Conservation (phyloP, 2,329 filamentous ascomycete genomes). For the Trichoderma lentiforme region DNA sequence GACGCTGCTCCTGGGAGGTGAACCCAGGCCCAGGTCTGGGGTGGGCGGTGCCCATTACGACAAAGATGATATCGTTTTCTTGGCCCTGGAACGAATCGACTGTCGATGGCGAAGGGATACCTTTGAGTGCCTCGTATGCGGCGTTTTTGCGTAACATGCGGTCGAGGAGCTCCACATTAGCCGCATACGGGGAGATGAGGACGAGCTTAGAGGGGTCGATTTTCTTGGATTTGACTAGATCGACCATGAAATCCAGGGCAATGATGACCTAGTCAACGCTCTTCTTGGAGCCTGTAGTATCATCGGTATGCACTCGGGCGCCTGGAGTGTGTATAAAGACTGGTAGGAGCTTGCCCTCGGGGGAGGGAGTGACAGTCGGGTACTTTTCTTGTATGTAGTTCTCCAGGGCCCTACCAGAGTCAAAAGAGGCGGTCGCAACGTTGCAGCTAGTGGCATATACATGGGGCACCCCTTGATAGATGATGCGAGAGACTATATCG, state of each 20-base stretch:
- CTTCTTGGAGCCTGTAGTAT: neutral
- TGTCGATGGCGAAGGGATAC: conserved; percentile 17
- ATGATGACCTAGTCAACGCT: conserved; percentile 22
- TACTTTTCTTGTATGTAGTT: neutral
- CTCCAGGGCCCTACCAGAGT: neutral
- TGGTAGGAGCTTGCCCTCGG: neutral
- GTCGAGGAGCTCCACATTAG: conserved; percentile 19
- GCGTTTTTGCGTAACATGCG: neutral
- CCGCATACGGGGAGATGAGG: conserved; percentile 22
- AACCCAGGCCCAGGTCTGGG: neutral
- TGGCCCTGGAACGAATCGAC: conserved; percentile 26
- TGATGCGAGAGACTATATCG: neutral
- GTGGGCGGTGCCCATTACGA: conserved; percentile 23
- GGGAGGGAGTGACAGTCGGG: neutral
- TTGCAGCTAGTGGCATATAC: neutral
- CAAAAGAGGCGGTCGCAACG: neutral
- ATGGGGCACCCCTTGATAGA: neutral
- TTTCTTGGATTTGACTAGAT: conserved; percentile 14
- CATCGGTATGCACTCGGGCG: neutral
- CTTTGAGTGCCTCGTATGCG: conserved; percentile 15
- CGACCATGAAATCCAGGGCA: conserved; percentile 21
- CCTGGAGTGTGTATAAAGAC: neutral
- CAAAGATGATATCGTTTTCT: conserved; percentile 23
- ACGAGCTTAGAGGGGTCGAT: conserved; percentile 17
- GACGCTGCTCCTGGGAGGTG: neutral